Conservation (phyloP, 345 rosid genomes). For the Linum trigynum region DNA sequence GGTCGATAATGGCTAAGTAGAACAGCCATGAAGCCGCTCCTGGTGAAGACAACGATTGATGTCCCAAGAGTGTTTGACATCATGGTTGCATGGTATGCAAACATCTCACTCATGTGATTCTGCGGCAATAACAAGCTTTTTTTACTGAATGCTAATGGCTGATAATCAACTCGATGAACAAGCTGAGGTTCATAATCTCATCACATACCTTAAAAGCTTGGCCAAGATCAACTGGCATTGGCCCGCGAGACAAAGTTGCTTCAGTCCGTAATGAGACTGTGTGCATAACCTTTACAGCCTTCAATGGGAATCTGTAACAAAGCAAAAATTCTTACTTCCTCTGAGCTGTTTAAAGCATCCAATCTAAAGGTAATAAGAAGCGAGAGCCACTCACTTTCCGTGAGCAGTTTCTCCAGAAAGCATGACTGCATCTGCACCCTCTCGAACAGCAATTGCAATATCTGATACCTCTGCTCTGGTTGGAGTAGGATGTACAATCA, state of each 20-base stretch:
- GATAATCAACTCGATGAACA: conserved; percentile 3
- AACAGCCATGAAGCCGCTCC: conserved; percentile 93
- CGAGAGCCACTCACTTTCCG: conserved; percentile 59
- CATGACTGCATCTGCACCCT: conserved; percentile 97
- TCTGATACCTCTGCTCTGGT: conserved; percentile 98
- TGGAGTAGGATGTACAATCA: conserved; percentile 98
- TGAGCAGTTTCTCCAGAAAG: conserved; percentile 99
- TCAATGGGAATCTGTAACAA: conserved; percentile 65
- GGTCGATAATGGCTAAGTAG: conserved; percentile 94
- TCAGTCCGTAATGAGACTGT: conserved; percentile 88
- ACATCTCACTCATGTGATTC: conserved; percentile 99
- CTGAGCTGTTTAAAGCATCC: not conserved
- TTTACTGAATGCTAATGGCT: conserved; percentile 15
- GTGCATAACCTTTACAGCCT: conserved; percentile 98
- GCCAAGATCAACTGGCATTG: conserved; percentile 83
- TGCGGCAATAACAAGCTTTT: no score
- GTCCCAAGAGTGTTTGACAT: conserved; percentile 98
- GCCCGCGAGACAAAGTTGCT: conserved; percentile 69
- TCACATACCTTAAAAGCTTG: conserved; percentile 61
- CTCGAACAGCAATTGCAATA: conserved; percentile 96
- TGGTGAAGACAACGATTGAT: conserved; percentile 91
- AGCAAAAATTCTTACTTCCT: conserved; percentile 13
- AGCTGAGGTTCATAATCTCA: not conserved
- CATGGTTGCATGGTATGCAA: conserved; percentile 99
- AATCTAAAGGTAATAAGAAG: not conserved